These are phyloP conservation scores for Allantophomopsis lycopodina DNA, from an alignment of 2,329 filamentous ascomycete species.

Conservation along the genomic window DNA sequence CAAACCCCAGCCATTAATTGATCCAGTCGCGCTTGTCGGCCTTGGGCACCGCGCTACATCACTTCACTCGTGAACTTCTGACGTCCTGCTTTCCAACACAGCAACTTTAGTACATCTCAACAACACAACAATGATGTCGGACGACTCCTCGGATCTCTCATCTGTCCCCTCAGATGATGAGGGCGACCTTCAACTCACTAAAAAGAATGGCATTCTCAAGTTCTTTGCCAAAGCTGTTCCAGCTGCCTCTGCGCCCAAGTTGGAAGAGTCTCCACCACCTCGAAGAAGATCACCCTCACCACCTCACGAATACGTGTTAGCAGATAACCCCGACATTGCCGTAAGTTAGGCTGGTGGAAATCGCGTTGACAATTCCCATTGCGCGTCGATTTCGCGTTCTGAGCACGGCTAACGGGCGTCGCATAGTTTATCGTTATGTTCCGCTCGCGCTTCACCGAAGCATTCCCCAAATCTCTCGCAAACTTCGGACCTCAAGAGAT, in stretches of 20 bases:
- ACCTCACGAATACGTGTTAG: slow-evolving; percentile 77
- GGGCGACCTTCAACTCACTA: slow-evolving; percentile 32
- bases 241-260: slow-evolving; percentile 23
- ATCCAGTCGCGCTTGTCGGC: neutral
- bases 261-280: slow-evolving; percentile 45
- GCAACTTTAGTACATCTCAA: slow-evolving; percentile 1
- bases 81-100: too few relatives aligned
- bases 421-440: slow-evolving; percentile 95
- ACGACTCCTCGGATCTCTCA: slow-evolving; percentile 51
- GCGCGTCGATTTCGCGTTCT: slow-evolving; percentile 23
- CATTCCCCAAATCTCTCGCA: slow-evolving; percentile 73
- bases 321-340: slow-evolving; percentile 84
- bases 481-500: slow-evolving; percentile 94
- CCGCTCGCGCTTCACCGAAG: slow-evolving; percentile 80
- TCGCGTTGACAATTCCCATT: slow-evolving; percentile 20
- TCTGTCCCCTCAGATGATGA: slow-evolving; percentile 40
- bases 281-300: slow-evolving; percentile 78
- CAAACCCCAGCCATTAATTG: too few relatives aligned
- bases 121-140: slow-evolving; percentile 20
- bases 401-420: slow-evolving; percentile 18
- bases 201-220: slow-evolving; percentile 47
- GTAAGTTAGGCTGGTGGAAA: slow-evolving; percentile 44
- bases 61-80: neutral
- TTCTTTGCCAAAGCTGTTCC: slow-evolving; percentile 46
- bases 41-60: neutral